phyloP scores from a whole-genome alignment of 2,329 filamentous ascomycete species.

The Dothideomycetes sp. region DNA sequence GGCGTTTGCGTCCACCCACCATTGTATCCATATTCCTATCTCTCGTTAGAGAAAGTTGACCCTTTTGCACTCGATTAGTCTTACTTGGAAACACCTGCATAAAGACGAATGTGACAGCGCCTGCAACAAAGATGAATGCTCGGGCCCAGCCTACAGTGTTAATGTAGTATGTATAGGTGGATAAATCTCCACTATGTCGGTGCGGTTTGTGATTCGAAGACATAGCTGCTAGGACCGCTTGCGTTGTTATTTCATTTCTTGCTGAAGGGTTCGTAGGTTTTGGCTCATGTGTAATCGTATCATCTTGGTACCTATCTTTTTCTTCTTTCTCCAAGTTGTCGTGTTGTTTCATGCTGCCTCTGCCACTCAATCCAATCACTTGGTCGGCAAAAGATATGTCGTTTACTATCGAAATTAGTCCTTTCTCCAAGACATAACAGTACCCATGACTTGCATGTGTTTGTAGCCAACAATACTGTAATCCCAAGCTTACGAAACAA shows the following conservation, averaged over 20 bases:
- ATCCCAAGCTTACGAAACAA: neutral
- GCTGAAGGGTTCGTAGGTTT: no score
- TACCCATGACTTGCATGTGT: neutral
- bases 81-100: no score
- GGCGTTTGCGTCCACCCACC: no score
- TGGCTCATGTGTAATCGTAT: no score
- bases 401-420: neutral
- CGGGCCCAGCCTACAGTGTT: neutral
- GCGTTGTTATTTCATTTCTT: no score
- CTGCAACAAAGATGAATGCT: neutral
- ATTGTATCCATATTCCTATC: neutral
- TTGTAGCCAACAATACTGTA: neutral
- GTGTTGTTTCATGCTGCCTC: no score
- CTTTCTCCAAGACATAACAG: neutral
- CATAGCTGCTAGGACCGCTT: no score
- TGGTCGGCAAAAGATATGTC: neutral
- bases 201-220: no score
- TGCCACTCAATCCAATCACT: neutral
- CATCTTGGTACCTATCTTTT: no score
- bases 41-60: no score
- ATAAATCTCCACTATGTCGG: neutral
- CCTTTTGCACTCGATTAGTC: no score
- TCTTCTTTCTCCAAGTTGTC: no score
- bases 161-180: neutral
- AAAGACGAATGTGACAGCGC: neutral